Evolutionary conservation across 176 grass and related monocot genomes (phyloP).

Genomic region (Aegilops speltoides): DNA sequence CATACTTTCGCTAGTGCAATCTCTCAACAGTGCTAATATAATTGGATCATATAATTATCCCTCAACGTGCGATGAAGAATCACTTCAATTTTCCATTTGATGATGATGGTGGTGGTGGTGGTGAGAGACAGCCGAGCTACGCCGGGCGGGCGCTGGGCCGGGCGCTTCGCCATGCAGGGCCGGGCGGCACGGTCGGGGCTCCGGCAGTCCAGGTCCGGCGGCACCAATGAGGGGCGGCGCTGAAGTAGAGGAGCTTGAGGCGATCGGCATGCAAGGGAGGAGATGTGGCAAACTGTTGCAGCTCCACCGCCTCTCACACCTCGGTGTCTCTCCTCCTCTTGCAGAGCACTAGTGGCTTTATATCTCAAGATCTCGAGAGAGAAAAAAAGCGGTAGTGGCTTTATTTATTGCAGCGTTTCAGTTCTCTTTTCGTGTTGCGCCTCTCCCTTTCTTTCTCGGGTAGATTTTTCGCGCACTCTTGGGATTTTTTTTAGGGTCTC

Average conservation of each 20-base stretch:
- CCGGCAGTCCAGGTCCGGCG: conserved; percentile 35
- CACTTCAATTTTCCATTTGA: too few species aligned
- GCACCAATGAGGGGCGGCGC: conserved; percentile 40
- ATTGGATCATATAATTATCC: too few species aligned
- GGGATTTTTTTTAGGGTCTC: too few species aligned
- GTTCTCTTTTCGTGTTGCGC: neutral
- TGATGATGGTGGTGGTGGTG: conserved; percentile 16
- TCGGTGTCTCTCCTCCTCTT: neutral
- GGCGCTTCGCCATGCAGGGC: neutral
- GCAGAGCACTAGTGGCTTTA: neutral
- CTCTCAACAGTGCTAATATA: too few species aligned
- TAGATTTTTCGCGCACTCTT: neutral
- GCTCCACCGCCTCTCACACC: neutral
- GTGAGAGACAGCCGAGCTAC: conserved; percentile 21
- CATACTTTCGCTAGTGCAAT: too few species aligned
- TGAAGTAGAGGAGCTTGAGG: conserved; percentile 62
- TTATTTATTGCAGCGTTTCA: neutral
- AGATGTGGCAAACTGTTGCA: conserved; percentile 23
- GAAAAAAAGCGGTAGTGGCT: too few species aligned
- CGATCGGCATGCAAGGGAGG: conserved; percentile 44
- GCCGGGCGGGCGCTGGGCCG: neutral
- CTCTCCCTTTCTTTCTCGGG: neutral
- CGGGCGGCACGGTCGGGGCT: neutral
- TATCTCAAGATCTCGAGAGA: neutral
- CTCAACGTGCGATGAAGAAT: too few species aligned